Evolutionary conservation across 1,284 basidiomycete genomes (phyloP), one percentile per base, ranked within the genome.

Genomic region (Austropuccinia psidii): DNA sequence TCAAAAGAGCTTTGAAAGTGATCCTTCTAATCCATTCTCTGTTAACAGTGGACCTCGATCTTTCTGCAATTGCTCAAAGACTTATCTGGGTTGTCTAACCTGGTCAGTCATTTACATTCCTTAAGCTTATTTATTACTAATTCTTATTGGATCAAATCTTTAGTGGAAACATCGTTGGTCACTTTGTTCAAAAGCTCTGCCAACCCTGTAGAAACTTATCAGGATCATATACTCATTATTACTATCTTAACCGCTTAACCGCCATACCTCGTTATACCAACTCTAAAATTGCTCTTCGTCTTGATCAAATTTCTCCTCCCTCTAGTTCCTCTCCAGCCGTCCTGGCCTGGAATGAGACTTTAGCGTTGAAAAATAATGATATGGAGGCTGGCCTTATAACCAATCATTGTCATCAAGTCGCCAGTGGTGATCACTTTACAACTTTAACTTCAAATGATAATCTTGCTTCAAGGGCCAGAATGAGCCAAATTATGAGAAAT

Each of bases 101-200:
- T 70, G 68, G 68, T 70, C 37, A 60, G 68, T 47, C 31, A 11
- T 21, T 21, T 47, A 35, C 13, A 60, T 47, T 41, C 27, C 39
- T 39, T 21, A 17, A 17, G 21, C 15, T 29, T 11, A 15, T 35
- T 21, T 39, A 31, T 60, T 60, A 11, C 31, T 41, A 21, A 37
- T 1, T 35, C n/a, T 39, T 41, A 39, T 17, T 15, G 17, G 21
- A 27, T 37, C 21, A 24, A 17, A 29, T 37, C 27, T 9, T 11
- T 58, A 70, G 68, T 41, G 68, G 68, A 24, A 57, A 70, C 33
- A 70, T 70, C n/a, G 43, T 70, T 5, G 68, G 68, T 11, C 68
- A 70, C 60, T 50, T 39, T 15, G 29, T 58, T 35, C 37, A 21
- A 33, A 8, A 7, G 1, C 55, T 39, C 13, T 70, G 68, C 41